Evolutionary conservation across 495 filamentous ascomycete genomes (phyloP).

Genomic region (Paragyromitra xinjiangensis): DNA sequence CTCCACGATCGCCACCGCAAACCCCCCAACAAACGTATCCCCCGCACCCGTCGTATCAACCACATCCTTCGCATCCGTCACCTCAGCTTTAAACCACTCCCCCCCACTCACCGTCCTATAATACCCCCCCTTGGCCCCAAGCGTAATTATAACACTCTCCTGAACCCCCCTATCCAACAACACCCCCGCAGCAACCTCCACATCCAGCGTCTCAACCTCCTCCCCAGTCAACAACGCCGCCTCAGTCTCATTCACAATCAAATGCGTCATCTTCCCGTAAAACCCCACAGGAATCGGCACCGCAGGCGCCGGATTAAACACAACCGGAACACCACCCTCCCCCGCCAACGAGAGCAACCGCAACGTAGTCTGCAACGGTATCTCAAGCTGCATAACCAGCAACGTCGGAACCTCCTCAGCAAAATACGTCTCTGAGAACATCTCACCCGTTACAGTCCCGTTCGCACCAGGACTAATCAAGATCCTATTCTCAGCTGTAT

Average conservation of each 20-base stretch:
- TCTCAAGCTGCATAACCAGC: slow-evolving; percentile 89
- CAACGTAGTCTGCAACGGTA: slow-evolving; percentile 75
- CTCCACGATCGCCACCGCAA: slow-evolving; percentile 74
- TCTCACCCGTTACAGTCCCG: slow-evolving; percentile 59
- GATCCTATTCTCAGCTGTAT: slow-evolving; percentile 86
- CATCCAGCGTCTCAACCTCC: slow-evolving; percentile 63
- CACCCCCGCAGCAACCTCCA: slow-evolving; percentile 61
- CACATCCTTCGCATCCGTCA: slow-evolving; percentile 71
- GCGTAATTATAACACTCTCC: slow-evolving; percentile 77
- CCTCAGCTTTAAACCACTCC: slow-evolving; percentile 59
- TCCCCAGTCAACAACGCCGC: slow-evolving; percentile 73
- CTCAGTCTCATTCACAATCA: slow-evolving; percentile 93
- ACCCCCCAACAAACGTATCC: slow-evolving; percentile 91
- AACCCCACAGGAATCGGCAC: slow-evolving; percentile 73
- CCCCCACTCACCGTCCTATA: slow-evolving; percentile 62
- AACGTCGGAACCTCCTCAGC: slow-evolving; percentile 63
- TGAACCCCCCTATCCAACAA: slow-evolving; percentile 75
- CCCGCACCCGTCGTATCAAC: slow-evolving; percentile 95
- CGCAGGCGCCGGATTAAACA: slow-evolving; percentile 85
- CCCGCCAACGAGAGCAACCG: slow-evolving; percentile 68
- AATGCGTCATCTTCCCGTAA: slow-evolving; percentile 74
- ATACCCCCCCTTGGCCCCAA: slow-evolving; percentile 79
- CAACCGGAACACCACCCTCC: slow-evolving; percentile 60
- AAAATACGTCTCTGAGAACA: slow-evolving; percentile 60
- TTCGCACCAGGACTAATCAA: slow-evolving; percentile 84